These are phyloP conservation scores for Amylocystis lapponica DNA, from an alignment of 768 basidiomycete genomes.

Conservation along the genomic window DNA sequence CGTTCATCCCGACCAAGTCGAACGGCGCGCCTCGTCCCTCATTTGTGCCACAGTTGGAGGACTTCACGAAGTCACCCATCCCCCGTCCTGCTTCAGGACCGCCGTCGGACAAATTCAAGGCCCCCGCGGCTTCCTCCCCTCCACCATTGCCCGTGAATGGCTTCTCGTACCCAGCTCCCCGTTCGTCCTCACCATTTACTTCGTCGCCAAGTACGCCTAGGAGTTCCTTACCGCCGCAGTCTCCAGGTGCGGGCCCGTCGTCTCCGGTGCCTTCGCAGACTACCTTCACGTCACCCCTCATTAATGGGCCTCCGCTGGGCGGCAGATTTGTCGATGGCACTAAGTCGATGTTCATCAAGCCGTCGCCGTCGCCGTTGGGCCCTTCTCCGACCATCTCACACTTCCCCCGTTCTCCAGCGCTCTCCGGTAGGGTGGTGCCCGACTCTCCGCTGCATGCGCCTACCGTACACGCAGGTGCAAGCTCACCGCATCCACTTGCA, in stretches of 20 bases:
- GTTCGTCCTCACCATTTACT: conserved; percentile 1
- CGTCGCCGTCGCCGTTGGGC: conserved; percentile 25
- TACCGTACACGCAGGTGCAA: conserved; percentile 1
- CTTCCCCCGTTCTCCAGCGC: conserved; percentile 4
- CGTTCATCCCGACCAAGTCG: conserved; percentile 39
- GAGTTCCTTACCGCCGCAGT: conserved; percentile 33
- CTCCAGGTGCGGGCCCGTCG: conserved; percentile 54
- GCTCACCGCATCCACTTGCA: conserved; percentile 13
- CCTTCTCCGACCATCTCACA: conserved; percentile 11
- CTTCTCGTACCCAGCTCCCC: neutral
- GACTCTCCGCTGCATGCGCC: conserved; percentile 14
- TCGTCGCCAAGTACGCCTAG: conserved; percentile 1
- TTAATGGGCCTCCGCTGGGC: conserved; percentile 48
- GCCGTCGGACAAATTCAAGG: conserved; percentile 14
- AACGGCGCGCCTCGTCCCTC: conserved; percentile 57
- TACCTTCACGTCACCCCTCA: conserved; percentile 24
- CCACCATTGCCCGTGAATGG: conserved; percentile 1
- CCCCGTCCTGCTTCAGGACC: conserved; percentile 16
- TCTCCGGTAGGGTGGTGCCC: neutral
- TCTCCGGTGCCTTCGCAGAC: conserved; percentile 25
- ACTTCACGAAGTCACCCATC: conserved; percentile 36
- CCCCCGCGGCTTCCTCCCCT: conserved; percentile 5
- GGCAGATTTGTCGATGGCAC: conserved; percentile 70
- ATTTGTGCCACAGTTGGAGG: conserved; percentile 59
- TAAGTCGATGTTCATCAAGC: conserved; percentile 73